A percentile compares a stretch with the other conserved stretches of the same genome.
Evolutionary conservation across 2,329 filamentous ascomycete genomes (phyloP).

Genomic region (Phaeosphaeria sp.): DNA sequence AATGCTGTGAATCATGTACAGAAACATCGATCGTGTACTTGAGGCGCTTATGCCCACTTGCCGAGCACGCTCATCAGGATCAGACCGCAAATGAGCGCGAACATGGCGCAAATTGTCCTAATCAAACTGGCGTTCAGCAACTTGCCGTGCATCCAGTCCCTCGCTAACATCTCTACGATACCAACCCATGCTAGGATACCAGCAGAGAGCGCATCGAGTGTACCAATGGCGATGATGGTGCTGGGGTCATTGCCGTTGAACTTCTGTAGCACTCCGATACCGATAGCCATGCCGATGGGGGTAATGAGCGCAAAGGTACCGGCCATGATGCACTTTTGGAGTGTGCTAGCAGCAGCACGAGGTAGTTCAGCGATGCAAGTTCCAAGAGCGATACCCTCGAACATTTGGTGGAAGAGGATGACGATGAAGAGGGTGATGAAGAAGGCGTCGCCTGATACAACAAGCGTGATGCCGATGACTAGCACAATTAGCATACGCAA

Average conservation of each 20-base stretch:
- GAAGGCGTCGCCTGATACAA: slow-evolving; percentile 59
- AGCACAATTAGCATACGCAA: neutral
- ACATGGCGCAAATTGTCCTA: slow-evolving; percentile 59
- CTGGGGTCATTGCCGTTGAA: slow-evolving; percentile 77
- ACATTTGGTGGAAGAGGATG: slow-evolving; percentile 80
- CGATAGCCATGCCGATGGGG: slow-evolving; percentile 81
- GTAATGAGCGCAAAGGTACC: slow-evolving; percentile 73
- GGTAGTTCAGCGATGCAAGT: slow-evolving; percentile 70
- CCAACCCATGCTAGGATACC: slow-evolving; percentile 83
- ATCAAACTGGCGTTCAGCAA: slow-evolving; percentile 59
- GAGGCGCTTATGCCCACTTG: slow-evolving; percentile 68
- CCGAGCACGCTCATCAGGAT: slow-evolving; percentile 75
- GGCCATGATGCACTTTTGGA: slow-evolving; percentile 68
- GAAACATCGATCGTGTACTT: neutral
- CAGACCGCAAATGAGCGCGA: slow-evolving; percentile 67
- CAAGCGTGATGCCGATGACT: slow-evolving; percentile 70
- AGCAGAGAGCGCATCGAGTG: slow-evolving; percentile 74
- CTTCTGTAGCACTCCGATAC: slow-evolving; percentile 71
- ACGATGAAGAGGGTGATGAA: slow-evolving; percentile 64
- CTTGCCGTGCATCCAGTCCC: slow-evolving; percentile 69
- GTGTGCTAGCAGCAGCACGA: slow-evolving; percentile 39
- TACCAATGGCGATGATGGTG: slow-evolving; percentile 75
- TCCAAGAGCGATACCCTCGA: slow-evolving; percentile 78
- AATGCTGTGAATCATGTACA: neutral
- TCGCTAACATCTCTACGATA: slow-evolving; percentile 79